phyloP scores from a whole-genome alignment of 2,329 filamentous ascomycete genomes.

The Claviceps citrina region DNA sequence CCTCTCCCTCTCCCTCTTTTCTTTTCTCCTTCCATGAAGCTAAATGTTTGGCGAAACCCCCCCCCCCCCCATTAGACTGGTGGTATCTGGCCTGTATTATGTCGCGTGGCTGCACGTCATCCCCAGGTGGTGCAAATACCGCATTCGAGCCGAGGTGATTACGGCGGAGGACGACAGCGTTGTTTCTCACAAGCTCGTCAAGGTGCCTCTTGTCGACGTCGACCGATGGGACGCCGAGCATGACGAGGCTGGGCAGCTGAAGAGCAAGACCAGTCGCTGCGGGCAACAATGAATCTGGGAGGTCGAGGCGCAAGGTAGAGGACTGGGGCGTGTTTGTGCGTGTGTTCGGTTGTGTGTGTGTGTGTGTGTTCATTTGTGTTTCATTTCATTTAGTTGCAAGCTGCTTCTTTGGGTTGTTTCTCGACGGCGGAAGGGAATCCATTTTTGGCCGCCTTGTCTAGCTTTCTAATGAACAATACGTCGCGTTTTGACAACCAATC shows the following conservation, averaged over 20 bases:
- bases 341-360: no score
- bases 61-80: constrained; percentile 32
- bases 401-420: no score
- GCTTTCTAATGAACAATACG: no score
- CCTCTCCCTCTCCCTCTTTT: not conserved
- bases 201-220: constrained; percentile 35
- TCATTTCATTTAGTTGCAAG: no score
- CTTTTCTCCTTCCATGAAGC: not conserved
- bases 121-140: constrained; percentile 36
- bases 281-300: not conserved
- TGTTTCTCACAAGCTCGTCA: constrained; percentile 32
- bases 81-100: constrained; percentile 42
- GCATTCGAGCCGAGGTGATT: constrained; percentile 38
- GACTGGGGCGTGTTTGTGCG: not conserved
- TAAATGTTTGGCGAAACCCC: no score
- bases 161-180: constrained; percentile 31
- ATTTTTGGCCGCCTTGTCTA: no score
- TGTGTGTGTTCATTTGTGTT: no score
- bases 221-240: constrained; percentile 42
- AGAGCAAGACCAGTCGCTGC: not conserved
- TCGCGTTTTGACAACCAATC: not conserved
- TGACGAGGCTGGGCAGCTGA: constrained; percentile 5
- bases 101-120: constrained; percentile 40
- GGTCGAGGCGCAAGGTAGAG: not conserved
- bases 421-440: no score